These are phyloP conservation scores for Pleurotus djamor DNA, from an alignment of 768 basidiomycete species.

Conservation along the genomic window DNA sequence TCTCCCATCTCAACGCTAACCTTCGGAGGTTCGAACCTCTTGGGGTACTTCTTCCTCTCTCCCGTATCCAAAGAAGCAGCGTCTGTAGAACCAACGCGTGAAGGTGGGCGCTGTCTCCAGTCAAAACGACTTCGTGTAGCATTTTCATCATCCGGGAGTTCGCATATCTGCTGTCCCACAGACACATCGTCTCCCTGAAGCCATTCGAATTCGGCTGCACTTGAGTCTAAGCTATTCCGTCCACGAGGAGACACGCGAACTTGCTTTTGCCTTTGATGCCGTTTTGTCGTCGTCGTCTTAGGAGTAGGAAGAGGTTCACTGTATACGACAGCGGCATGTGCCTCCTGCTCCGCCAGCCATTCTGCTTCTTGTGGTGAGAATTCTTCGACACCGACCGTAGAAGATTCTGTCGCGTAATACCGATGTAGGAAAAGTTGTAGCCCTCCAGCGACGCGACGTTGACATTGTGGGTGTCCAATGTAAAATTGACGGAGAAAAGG, in stretches of 20 bases:
- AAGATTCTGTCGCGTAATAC: not conserved
- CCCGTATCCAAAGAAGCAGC: too few species aligned
- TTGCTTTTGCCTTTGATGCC: not conserved
- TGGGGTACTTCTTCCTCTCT: constrained; percentile 20
- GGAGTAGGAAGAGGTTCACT: not conserved
- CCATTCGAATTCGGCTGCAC: constrained; percentile 35
- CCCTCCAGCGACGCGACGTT: not conserved
- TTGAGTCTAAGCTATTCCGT: not conserved
- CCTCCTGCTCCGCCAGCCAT: constrained; percentile 3
- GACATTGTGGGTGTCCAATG: not conserved
- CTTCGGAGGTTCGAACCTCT: constrained; percentile 35
- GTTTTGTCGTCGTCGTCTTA: not conserved
- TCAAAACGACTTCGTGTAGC: constrained; percentile 43
- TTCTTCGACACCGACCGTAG: not conserved
- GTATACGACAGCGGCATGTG: constrained; percentile 1
- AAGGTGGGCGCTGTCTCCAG: constrained; percentile 57
- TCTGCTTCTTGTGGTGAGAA: not conserved
- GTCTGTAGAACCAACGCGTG: constrained; percentile 25
- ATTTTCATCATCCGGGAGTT: constrained; percentile 8
- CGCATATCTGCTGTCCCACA: not conserved
- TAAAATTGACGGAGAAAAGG: not conserved
- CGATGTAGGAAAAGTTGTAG: not conserved
- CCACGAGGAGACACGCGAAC: not conserved
- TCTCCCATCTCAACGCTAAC: constrained; percentile 30
- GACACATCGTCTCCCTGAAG: constrained; percentile 25